Evolutionary conservation across 2,329 filamentous ascomycete species (phyloP), one percentile per base, ranked within the genome.

Genomic region (Xylaria multiplex): DNA sequence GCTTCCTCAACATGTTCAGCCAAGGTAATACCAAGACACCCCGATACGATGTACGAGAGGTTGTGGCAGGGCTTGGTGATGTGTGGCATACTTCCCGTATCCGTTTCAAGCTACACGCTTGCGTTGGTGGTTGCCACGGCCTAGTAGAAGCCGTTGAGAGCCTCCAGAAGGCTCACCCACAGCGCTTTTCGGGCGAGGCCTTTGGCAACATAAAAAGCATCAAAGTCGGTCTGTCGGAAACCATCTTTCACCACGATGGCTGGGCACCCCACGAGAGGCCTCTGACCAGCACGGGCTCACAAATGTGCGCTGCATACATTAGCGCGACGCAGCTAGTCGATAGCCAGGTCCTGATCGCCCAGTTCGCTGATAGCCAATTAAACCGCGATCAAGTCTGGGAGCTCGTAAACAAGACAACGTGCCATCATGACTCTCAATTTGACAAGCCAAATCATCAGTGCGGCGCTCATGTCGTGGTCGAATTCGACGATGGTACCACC

Each of bases 1-100:
- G 81, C 0, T 83, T 80, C 63, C 68, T 83, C 9, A 68, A 70
- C n/a, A 76, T 73, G 62, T 82, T 83, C 65, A 75, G 77, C 69
- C 13, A 69, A 71, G 56, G 77, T 0, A 70, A 37, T 32, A 53
- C 24, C 32, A 56, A 62, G 57, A 65, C 57, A 6, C 67, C 69
- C 14, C 64, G 59, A 7, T 69, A 67, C 24, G 61, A 65, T 16
- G 59, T 62, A 2, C 61, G 55, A 1, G 78, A 66, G 46, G 80
- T 24, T 57, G 69, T 27, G 71, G 75, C 45, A 43, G 77, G 67
- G 1, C 73, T 83, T 5, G 79, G 81, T 0, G 52, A 73, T 16
- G 58, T 57, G 22, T 67, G 65, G 65, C 55, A 65, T n/a, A 62
- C 58, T 35, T 49, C 40, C 13, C 54, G 58, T 16, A 67, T 67